Base-by-base conservation (phyloP, 371 early-diverging fungal species). In the Haplosporangium sp. region DNA sequence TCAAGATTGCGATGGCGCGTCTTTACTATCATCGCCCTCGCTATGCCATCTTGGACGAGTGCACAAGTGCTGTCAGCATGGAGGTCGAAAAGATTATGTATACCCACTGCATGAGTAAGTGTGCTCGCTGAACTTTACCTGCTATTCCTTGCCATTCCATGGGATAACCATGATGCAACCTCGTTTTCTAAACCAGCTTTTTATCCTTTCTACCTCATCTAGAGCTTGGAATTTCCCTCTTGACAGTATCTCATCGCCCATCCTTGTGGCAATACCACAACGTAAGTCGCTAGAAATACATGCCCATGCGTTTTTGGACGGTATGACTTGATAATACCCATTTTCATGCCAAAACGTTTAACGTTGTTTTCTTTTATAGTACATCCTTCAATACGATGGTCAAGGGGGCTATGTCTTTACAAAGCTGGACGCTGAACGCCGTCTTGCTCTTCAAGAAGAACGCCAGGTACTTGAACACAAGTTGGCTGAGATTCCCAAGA, bases 81-180 rank as follows among this genome's bases (percentile, higher is more conserved):
- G 95, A 95, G 54, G 86, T 95, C 48, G 96, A 96, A 76, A 86
- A 89, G 77, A 90, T 93, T 66, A 95, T 96, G 95, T 96, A 96
- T 79, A 92, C 92, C 21, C 91, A 95, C 70, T 95, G 95, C 43
- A 91, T 91, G 58, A 84, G 87, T 86, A 83, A 70, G 70, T 67
- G 42, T 21, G 38, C 45, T 37, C n/a, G 36, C 51, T n/a, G n/a
- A 36, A 20, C 21, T 55, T 29, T 13, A 11, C 20, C 57, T 37
- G 41, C 14, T 7, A 41, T 41, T 55, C n/a, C 14, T 38, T 45
- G 21, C 29, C 10, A 54, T 36, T 36, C 8, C 37, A 29, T 13
- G 13, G 14, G 45, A 16, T 6, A 29, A 18, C 6, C 12, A 5
- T 10, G 55, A 29, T 29, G 4, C 29, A 29, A 7, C 9, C 37